phyloP scores from a whole-genome alignment of 164 flowering plant genomes.

The Akebia trifoliata region DNA sequence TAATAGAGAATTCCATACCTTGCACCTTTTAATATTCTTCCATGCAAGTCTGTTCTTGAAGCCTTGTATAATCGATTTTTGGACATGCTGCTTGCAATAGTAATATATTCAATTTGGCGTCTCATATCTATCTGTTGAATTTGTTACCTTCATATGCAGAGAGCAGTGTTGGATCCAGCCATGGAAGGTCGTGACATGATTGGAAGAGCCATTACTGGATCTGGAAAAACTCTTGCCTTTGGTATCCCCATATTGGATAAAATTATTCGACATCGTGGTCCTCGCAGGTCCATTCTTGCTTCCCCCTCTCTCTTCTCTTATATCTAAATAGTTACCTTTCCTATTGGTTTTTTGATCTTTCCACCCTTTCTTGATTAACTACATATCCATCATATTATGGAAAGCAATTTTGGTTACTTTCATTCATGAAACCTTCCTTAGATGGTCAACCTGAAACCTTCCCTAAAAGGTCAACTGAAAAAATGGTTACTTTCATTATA shows the following conservation, averaged over 20 bases:
- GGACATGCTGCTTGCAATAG: no score
- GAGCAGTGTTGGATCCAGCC: constrained; percentile 90
- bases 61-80: no score
- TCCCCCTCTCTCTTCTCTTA: not conserved
- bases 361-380: no score
- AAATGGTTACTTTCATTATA: not conserved
- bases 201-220: constrained; percentile 89
- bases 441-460: no score
- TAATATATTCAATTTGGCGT: not conserved
- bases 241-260: constrained; percentile 47
- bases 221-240: constrained; percentile 52
- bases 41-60: no score
- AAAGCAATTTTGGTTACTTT: no score
- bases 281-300: constrained; percentile 16
- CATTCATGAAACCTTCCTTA: no score
- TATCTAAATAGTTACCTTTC: not conserved
- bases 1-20: no score
- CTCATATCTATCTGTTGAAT: not conserved
- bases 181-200: constrained; percentile 93
- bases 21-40: no score
- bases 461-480: no score
- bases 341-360: not conserved
- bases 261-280: constrained; percentile 31
- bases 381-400: no score
- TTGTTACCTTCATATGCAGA: constrained; percentile 30